phyloP scores from a whole-genome alignment of 2,329 filamentous ascomycete genomes.

The Teratosphaeria gauchensis region DNA sequence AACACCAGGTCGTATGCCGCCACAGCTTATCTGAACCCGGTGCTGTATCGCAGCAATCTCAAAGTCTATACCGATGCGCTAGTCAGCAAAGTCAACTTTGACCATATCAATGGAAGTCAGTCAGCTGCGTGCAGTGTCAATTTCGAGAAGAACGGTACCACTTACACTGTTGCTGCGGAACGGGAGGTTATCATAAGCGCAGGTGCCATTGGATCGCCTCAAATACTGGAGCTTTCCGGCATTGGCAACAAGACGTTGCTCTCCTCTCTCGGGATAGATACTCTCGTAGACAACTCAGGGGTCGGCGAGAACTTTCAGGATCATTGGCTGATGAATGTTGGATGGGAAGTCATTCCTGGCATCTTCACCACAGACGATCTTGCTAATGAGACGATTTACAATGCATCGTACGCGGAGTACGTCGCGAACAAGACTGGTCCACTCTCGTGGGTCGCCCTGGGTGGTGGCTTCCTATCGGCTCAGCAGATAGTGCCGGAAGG shows the following conservation, averaged over 20 bases:
- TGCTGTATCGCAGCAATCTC: conserved; percentile 19
- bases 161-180: conserved; percentile 10
- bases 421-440: conserved; percentile 9
- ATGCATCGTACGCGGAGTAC: conserved; percentile 8
- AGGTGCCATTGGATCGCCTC: conserved; percentile 28
- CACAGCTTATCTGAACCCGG: conserved; percentile 24
- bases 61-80: conserved; percentile 23
- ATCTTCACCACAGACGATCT: conserved; percentile 5
- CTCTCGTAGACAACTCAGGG: conserved; percentile 9
- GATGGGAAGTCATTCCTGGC: conserved; percentile 3
- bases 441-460: conserved; percentile 12
- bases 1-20: conserved; percentile 23
- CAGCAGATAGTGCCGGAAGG: conserved; percentile 4
- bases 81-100: conserved; percentile 19
- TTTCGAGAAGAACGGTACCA: conserved; percentile 16
- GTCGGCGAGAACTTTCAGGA: conserved; percentile 20
- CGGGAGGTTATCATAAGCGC: conserved; percentile 45
- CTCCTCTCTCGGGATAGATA: conserved; percentile 7
- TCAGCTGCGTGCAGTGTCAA: conserved; percentile 12
- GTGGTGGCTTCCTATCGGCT: conserved; percentile 19
- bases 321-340: conserved; percentile 8
- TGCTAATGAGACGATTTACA: conserved; percentile 5
- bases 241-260: conserved; percentile 20
- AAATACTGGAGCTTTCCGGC: conserved; percentile 32
- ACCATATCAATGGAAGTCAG: conserved; percentile 4